These are phyloP conservation scores for Corynascus novoguineensis DNA, from an alignment of 495 filamentous ascomycete genomes.

Conservation along the genomic window DNA sequence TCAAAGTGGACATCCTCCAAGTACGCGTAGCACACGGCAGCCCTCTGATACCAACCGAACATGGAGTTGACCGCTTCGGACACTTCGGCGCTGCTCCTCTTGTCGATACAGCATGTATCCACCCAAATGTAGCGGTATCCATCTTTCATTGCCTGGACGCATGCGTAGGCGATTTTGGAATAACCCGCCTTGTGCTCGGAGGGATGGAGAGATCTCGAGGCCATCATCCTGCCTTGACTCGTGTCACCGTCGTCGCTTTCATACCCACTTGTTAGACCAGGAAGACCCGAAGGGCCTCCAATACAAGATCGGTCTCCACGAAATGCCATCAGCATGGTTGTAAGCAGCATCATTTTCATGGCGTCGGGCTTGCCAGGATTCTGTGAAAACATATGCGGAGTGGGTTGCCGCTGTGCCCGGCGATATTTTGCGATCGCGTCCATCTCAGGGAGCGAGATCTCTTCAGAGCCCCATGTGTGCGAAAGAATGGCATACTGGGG, in stretches of 20 bases:
- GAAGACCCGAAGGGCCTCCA: neutral
- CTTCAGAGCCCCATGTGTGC: conserved; percentile 38
- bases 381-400: neutral
- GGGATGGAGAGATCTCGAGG: conserved; percentile 4
- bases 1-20: conserved; percentile 23
- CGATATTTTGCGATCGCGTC: conserved; percentile 17
- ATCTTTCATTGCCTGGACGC: conserved; percentile 20
- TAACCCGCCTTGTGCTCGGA: conserved; percentile 23
- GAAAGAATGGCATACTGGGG: conserved; percentile 43
- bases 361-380: conserved; percentile 16
- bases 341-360: conserved; percentile 24
- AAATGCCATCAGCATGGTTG: conserved; percentile 26
- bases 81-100: conserved; percentile 21
- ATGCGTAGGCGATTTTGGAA: conserved; percentile 21
- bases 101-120: conserved; percentile 29
- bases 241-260: conserved; percentile 6
- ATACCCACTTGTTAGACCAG: conserved; percentile 13
- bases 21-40: conserved; percentile 24
- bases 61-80: conserved; percentile 28
- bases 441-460: conserved; percentile 30
- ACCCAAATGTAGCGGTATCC: conserved; percentile 22
- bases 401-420: conserved; percentile 6
- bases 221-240: neutral
- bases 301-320: conserved; percentile 11
- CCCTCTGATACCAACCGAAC: conserved; percentile 22